Conservation (phyloP, 1,284 basidiomycete species). For the Tylopilus microsporus region DNA sequence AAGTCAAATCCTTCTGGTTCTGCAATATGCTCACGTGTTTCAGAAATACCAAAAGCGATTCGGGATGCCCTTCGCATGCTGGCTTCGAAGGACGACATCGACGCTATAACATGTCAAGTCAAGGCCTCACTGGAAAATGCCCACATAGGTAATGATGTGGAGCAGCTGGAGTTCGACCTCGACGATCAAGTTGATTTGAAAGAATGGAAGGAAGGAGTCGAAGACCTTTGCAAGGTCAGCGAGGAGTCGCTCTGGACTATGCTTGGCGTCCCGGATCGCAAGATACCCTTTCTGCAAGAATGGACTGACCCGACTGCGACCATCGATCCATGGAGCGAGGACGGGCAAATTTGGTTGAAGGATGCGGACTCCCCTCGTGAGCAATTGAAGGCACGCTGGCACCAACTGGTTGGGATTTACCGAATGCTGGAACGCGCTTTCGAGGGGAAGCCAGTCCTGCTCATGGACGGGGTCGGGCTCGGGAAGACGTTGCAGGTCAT, state of each 20-base stretch:
- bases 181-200: background rate
- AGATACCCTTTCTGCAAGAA: background rate
- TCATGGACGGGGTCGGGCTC: constrained; percentile 9
- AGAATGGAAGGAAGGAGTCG: background rate
- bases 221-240: background rate
- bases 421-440: background rate
- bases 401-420: constrained; percentile 8
- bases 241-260: background rate
- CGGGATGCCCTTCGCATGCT: no score
- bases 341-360: background rate
- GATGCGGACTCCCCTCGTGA: background rate
- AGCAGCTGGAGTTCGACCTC: no score
- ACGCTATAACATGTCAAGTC: background rate
- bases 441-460: background rate
- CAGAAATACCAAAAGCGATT: no score
- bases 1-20: no score
- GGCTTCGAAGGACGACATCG: no score
- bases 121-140: background rate
- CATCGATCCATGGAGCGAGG: background rate
- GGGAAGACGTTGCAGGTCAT: constrained; percentile 1
- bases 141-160: no score
- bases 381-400: background rate
- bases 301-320: background rate
- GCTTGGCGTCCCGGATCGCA: background rate
- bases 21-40: no score